Evolutionary conservation across 2,329 filamentous ascomycete species (phyloP).

Genomic region (Xylaria sp.): DNA sequence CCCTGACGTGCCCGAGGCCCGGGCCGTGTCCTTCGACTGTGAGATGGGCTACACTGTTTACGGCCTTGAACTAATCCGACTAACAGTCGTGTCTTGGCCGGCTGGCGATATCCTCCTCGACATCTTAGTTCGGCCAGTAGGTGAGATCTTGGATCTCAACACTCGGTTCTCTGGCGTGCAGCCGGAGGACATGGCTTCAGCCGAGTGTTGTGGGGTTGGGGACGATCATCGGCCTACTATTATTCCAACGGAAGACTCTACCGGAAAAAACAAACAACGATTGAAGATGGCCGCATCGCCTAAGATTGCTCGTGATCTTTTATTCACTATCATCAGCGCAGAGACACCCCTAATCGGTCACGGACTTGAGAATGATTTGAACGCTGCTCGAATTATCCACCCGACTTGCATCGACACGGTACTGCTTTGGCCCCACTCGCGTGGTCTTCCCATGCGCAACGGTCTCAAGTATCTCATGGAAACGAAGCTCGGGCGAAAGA

Average conservation of each 20-base stretch:
- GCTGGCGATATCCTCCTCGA: conserved; percentile 76
- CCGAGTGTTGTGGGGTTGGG: conserved; percentile 58
- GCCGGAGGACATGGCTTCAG: conserved; percentile 74
- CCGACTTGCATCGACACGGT: conserved; percentile 85
- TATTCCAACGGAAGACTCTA: conserved; percentile 29
- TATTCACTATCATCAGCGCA: conserved; percentile 77
- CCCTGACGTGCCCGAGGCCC: conserved; percentile 52
- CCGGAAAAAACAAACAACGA: conserved; percentile 44
- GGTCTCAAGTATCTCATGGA: conserved; percentile 78
- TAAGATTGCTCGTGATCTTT: conserved; percentile 72
- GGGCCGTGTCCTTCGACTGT: conserved; percentile 87
- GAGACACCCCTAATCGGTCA: conserved; percentile 88
- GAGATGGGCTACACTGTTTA: conserved; percentile 96
- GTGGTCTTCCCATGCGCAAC: conserved; percentile 77
- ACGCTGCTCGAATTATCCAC: conserved; percentile 82
- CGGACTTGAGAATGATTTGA: conserved; percentile 94
- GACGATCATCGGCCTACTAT: conserved; percentile 37
- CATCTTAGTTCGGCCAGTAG: conserved; percentile 81
- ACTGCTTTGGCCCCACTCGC: conserved; percentile 78
- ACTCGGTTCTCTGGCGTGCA: conserved; percentile 89
- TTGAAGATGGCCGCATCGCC: conserved; percentile 80
- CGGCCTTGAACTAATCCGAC: conserved; percentile 85
- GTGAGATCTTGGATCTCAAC: conserved; percentile 88
- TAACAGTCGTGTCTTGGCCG: conserved; percentile 91
- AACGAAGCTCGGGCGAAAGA: conserved; percentile 72